Conservation (phyloP, 139 green algal species). For the Chlorella sp. region DNA sequence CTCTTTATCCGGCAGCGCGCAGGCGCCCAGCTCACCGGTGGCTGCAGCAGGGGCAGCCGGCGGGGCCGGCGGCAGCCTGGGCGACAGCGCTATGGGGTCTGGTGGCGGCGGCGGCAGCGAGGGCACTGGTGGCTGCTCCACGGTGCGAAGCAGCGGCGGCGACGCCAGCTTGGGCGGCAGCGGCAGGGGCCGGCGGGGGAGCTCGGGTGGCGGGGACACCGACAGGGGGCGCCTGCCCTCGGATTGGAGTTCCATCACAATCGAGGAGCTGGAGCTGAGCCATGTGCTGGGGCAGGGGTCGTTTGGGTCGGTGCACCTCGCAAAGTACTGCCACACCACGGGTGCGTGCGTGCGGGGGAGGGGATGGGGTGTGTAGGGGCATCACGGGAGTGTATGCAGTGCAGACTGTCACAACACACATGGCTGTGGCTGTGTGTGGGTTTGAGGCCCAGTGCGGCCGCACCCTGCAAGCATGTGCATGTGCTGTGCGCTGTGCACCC, state of each 20-base stretch:
- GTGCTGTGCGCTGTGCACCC: too few species aligned
- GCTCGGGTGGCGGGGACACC: not conserved
- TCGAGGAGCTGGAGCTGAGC: conserved; percentile 37
- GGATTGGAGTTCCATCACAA: conserved; percentile 15
- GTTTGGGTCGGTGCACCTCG: conserved; percentile 41
- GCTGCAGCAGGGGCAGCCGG: too few species aligned
- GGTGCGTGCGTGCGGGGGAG: not conserved
- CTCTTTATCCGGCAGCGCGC: not conserved
- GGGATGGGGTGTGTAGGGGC: not conserved
- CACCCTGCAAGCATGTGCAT: too few species aligned
- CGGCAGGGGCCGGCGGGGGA: too few species aligned
- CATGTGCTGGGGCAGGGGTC: conserved; percentile 34
- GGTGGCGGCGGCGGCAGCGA: not conserved
- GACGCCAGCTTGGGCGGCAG: not conserved
- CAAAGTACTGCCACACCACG: conserved; percentile 32
- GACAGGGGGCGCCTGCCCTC: not conserved
- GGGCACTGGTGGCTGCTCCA: not conserved
- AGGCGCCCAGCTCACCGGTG: not conserved
- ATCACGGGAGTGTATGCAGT: not conserved
- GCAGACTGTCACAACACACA: too few species aligned
- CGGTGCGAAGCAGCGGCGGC: not conserved
- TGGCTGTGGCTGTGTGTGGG: too few species aligned
- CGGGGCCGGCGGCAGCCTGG: not conserved
- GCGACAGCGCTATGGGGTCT: not conserved
- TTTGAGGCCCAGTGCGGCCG: too few species aligned